These are phyloP conservation scores for Pestalotiopsis sp. DNA, from an alignment of 2,329 filamentous ascomycete genomes.

Conservation along the genomic window DNA sequence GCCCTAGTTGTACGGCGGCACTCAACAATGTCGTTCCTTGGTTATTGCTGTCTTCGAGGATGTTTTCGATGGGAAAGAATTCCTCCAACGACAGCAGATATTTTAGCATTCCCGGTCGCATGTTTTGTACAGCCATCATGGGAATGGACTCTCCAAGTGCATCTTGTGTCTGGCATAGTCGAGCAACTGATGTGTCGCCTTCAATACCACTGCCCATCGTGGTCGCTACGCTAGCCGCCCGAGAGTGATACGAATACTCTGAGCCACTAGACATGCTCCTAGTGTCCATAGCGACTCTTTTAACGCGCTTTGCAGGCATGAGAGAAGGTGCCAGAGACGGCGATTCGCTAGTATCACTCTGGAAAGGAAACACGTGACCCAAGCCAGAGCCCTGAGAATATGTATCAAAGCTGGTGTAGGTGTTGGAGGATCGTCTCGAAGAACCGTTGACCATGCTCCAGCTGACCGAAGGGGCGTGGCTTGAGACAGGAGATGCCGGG, in stretches of 20 bases:
- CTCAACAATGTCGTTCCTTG: slow-evolving; percentile 89
- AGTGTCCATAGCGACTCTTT: slow-evolving; percentile 87
- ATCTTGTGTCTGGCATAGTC: slow-evolving; percentile 71
- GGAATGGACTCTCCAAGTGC: slow-evolving; percentile 78
- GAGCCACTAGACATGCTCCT: slow-evolving; percentile 88
- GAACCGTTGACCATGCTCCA: slow-evolving; percentile 51
- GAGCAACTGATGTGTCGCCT: slow-evolving; percentile 84
- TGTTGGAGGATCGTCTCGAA: slow-evolving; percentile 45
- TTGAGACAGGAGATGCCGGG: slow-evolving; percentile 40
- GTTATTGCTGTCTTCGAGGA: slow-evolving; percentile 85
- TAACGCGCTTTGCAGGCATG: slow-evolving; percentile 56
- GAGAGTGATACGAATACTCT: slow-evolving; percentile 79
- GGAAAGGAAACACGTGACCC: slow-evolving; percentile 90
- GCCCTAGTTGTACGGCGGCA: slow-evolving; percentile 84
- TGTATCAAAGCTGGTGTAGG: slow-evolving; percentile 46
- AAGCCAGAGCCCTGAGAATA: slow-evolving; percentile 63
- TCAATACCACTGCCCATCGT: slow-evolving; percentile 76
- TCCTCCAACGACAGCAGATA: slow-evolving; percentile 80
- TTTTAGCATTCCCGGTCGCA: slow-evolving; percentile 70
- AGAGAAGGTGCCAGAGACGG: slow-evolving; percentile 34
- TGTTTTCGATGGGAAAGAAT: slow-evolving; percentile 70
- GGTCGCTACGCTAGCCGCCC: slow-evolving; percentile 77
- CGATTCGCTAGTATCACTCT: slow-evolving; percentile 56
- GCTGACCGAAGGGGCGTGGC: slow-evolving; percentile 47
- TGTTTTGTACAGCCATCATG: slow-evolving; percentile 83